A percentile compares a stretch with the other conserved stretches of the same genome.
phyloP scores from a whole-genome alignment of 2,329 filamentous ascomycete genomes.

The Lachnum nothofagi region DNA sequence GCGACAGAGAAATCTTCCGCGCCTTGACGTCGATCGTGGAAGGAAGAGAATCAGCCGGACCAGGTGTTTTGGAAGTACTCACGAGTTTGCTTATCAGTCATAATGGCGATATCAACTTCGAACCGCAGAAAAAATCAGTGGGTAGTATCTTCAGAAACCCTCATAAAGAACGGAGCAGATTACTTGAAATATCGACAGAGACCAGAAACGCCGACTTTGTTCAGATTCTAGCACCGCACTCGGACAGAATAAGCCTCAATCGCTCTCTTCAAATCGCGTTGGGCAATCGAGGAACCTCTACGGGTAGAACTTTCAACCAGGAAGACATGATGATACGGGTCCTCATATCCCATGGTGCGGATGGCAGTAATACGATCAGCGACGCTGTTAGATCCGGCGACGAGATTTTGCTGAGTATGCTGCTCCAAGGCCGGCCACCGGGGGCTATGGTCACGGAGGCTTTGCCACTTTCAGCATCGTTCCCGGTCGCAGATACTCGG shows the following conservation, averaged over 20 bases:
- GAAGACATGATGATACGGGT: slow-evolving; percentile 3
- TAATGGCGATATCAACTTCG: slow-evolving; percentile 3
- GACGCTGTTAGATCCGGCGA: slow-evolving; percentile 5
- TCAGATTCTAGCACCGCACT: slow-evolving; percentile 1
- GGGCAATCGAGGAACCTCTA: background rate
- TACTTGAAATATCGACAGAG: background rate
- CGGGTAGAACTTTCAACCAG: background rate
- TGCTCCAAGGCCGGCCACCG: slow-evolving; percentile 5
- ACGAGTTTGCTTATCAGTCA: background rate
- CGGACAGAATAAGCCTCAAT: slow-evolving; percentile 4
- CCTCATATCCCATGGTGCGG: slow-evolving; percentile 1
- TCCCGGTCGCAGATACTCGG: background rate
- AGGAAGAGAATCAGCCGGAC: slow-evolving; percentile 13
- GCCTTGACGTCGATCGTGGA: slow-evolving; percentile 13
- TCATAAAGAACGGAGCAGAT: background rate
- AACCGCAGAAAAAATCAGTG: slow-evolving; percentile 1
- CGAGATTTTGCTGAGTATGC: background rate
- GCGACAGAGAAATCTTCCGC: slow-evolving; percentile 15
- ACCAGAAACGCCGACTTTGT: slow-evolving; percentile 3
- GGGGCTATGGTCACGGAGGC: background rate
- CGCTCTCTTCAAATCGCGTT: slow-evolving; percentile 6
- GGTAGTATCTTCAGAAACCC: slow-evolving; percentile 1
- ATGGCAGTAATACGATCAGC: slow-evolving; percentile 6
- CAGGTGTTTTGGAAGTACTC: slow-evolving; percentile 6
- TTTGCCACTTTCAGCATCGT: background rate